These are phyloP conservation scores for Boechera stricta DNA, from an alignment of 345 rosid genomes.

Conservation along the genomic window DNA sequence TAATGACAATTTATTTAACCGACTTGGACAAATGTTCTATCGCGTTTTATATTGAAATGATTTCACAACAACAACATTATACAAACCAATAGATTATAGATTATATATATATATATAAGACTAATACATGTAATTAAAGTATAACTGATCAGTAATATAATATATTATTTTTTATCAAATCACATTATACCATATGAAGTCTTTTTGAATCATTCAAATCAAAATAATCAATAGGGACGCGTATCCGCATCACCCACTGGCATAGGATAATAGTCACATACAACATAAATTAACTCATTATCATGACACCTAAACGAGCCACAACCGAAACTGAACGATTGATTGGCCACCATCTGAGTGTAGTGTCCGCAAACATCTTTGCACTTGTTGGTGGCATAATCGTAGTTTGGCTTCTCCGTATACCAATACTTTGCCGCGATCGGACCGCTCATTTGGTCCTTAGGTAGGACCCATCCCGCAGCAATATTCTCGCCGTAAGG, in stretches of 20 bases:
- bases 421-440: constrained; percentile 59
- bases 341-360: constrained; percentile 71
- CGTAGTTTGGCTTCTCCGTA: constrained; percentile 58
- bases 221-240: constrained; percentile 38
- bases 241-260: constrained; percentile 42
- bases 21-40: background rate
- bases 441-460: constrained; percentile 42
- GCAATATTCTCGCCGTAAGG: constrained; percentile 65
- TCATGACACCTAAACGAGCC: constrained; percentile 60
- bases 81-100: background rate
- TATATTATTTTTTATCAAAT: background rate
- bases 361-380: constrained; percentile 60
- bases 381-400: constrained; percentile 56
- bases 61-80: background rate
- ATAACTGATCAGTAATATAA: background rate
- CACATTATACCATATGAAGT: constrained; percentile 5
- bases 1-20: background rate
- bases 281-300: constrained; percentile 55
- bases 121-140: too few species aligned
- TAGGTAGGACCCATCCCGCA: constrained; percentile 42
- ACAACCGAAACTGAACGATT: constrained; percentile 64
- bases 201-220: background rate
- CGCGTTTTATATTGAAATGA: background rate
- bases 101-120: too few species aligned
- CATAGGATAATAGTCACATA: constrained; percentile 62